Conservation (phyloP, 1,139 yeast genomes). For the Blastobotrys indianensis region DNA sequence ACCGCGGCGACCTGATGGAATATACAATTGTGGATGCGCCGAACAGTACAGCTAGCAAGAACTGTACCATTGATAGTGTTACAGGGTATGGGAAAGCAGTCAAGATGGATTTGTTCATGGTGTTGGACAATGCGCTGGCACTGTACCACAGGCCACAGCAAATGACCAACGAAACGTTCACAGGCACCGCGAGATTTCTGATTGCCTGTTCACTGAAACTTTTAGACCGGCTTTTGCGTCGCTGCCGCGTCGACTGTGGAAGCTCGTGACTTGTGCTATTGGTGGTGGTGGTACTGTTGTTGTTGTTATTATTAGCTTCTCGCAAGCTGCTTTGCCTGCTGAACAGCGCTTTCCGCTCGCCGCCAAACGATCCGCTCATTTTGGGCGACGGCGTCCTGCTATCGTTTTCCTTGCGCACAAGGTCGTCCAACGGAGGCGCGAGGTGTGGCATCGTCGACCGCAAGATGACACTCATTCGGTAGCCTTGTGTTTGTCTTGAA, state of each 20-base stretch:
- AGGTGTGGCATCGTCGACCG: too few relatives aligned
- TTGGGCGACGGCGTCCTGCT: constrained; percentile 10
- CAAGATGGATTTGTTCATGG: constrained; percentile 71
- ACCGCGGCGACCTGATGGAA: constrained; percentile 21
- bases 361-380: constrained; percentile 16
- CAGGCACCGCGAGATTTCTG: constrained; percentile 34
- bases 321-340: constrained; percentile 3
- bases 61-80: constrained; percentile 80
- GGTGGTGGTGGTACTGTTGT: background rate
- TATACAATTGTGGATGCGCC: constrained; percentile 41
- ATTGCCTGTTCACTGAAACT: constrained; percentile 28
- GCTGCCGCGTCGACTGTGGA: background rate
- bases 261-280: background rate
- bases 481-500: too few relatives aligned
- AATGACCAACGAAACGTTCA: constrained; percentile 35
- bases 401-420: background rate
- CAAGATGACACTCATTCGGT: too few relatives aligned
- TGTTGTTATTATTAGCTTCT: constrained; percentile 1
- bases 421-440: too few relatives aligned
- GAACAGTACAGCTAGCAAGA: constrained; percentile 57
- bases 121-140: constrained; percentile 74
- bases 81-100: constrained; percentile 69
- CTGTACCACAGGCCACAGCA: constrained; percentile 74
- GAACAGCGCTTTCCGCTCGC: constrained; percentile 14
- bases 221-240: background rate